A percentile compares a stretch with the other conserved stretches of the same genome.
Evolutionary conservation across 306 rosid species (phyloP).

Genomic region (Dalbergia cochinchinensis): DNA sequence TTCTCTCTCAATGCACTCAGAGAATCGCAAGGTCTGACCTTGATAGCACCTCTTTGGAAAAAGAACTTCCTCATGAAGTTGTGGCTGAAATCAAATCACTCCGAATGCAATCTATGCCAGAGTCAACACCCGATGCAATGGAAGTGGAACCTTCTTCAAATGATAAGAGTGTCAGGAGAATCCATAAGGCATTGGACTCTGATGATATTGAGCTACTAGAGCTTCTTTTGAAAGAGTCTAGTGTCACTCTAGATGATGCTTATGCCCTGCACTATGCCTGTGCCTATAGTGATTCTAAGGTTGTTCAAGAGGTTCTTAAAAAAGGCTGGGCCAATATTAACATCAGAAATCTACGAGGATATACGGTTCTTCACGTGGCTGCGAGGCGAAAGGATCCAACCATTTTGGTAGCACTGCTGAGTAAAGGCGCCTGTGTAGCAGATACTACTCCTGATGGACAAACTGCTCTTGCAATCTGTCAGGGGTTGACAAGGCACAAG

Average conservation of each 20-base stretch:
- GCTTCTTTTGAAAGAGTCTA: slow-evolving; percentile 77
- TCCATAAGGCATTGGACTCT: slow-evolving; percentile 82
- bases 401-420: slow-evolving; percentile 73
- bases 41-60: slow-evolving; percentile 68
- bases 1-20: slow-evolving; percentile 66
- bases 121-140: slow-evolving; percentile 45
- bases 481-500: slow-evolving; percentile 82
- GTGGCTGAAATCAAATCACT: slow-evolving; percentile 57
- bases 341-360: slow-evolving; percentile 64
- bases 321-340: slow-evolving; percentile 62
- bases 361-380: slow-evolving; percentile 83
- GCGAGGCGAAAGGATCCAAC: slow-evolving; percentile 90
- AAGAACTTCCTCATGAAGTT: slow-evolving; percentile 75
- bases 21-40: slow-evolving; percentile 77
- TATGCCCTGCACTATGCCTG: slow-evolving; percentile 83
- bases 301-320: slow-evolving; percentile 77
- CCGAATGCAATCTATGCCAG: slow-evolving; percentile 49
- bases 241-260: slow-evolving; percentile 75
- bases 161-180: slow-evolving; percentile 67
- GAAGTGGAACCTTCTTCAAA: slow-evolving; percentile 52
- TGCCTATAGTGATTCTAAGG: slow-evolving; percentile 88
- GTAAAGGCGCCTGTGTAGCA: slow-evolving; percentile 69
- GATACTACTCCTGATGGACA: slow-evolving; percentile 76
- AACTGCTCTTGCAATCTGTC: slow-evolving; percentile 86
- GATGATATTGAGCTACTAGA: slow-evolving; percentile 88